These are phyloP conservation scores for Marasmius sp. DNA, from an alignment of 1,284 basidiomycete genomes.

Conservation along the genomic window DNA sequence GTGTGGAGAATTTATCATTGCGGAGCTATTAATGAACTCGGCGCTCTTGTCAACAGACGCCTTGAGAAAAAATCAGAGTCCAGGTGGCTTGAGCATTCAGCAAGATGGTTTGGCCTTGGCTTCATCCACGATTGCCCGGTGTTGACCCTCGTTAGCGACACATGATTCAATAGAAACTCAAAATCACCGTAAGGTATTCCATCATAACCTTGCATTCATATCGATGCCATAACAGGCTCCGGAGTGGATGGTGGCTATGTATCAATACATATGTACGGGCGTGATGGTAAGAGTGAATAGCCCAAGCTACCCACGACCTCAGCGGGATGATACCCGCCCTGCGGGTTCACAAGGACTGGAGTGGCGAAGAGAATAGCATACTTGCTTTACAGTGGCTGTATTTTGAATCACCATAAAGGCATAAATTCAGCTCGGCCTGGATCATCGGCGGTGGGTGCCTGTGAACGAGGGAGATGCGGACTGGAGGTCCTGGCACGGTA, in stretches of 20 bases:
- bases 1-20: neutral
- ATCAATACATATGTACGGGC: neutral
- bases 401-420: too few relatives aligned
- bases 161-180: neutral
- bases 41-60: neutral
- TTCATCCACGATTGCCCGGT: too few relatives aligned
- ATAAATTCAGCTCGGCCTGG: too few relatives aligned
- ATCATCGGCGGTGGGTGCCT: too few relatives aligned
- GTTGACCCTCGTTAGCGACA: neutral
- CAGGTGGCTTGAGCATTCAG: too few relatives aligned
- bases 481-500: too few relatives aligned
- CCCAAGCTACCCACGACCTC: neutral
- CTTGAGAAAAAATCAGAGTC: neutral
- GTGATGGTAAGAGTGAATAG: neutral
- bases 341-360: neutral
- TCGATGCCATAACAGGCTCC: neutral
- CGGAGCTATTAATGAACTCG: neutral
- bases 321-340: neutral
- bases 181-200: neutral
- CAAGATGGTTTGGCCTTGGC: too few relatives aligned
- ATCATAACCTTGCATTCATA: neutral
- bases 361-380: neutral
- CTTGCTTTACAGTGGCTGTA: neutral
- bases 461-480: too few relatives aligned
- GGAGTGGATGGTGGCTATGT: neutral